Percentiles rank a stretch among this genome's conserved stretches.
Conservation (phyloP, 2,329 filamentous ascomycete genomes). For the Calonectria montana region DNA sequence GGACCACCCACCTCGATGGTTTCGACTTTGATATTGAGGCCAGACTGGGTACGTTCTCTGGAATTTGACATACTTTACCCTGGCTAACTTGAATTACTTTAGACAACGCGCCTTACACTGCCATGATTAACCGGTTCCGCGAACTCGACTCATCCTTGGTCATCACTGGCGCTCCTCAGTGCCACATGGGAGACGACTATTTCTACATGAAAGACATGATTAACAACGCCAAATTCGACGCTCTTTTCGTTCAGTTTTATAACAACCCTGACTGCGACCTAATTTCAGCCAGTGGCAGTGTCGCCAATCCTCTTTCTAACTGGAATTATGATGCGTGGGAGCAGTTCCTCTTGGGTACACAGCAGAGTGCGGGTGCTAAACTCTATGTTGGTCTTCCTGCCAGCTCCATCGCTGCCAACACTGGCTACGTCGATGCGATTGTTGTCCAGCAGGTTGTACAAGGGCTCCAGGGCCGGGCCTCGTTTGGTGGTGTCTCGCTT, state of each 20-base stretch:
- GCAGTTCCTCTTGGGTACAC: slow-evolving; percentile 44
- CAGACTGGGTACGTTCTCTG: slow-evolving; percentile 42
- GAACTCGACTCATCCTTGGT: slow-evolving; percentile 45
- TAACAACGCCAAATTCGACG: slow-evolving; percentile 53
- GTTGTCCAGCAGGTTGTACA: slow-evolving; percentile 53
- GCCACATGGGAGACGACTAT: slow-evolving; percentile 43
- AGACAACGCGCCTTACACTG: slow-evolving; percentile 52
- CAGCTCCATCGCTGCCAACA: slow-evolving; percentile 38
- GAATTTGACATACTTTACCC: neutral
- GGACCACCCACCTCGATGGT: slow-evolving; percentile 45
- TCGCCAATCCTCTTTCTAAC: slow-evolving; percentile 31
- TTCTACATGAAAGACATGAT: slow-evolving; percentile 53
- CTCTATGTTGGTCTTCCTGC: slow-evolving; percentile 59
- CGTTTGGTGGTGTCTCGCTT: slow-evolving; percentile 60
- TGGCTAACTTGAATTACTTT: slow-evolving; percentile 9
- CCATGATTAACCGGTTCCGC: slow-evolving; percentile 52
- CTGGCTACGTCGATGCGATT: slow-evolving; percentile 50
- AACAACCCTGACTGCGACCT: slow-evolving; percentile 57
- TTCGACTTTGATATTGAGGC: slow-evolving; percentile 58
- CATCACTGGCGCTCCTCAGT: slow-evolving; percentile 60
- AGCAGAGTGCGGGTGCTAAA: slow-evolving; percentile 54
- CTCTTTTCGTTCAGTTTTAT: slow-evolving; percentile 62
- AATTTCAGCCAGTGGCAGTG: slow-evolving; percentile 42
- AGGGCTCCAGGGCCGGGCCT: slow-evolving; percentile 47
- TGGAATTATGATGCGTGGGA: slow-evolving; percentile 60